phyloP scores from a whole-genome alignment of 2,329 filamentous ascomycete genomes.

The Stagonosporopsis vannaccii region DNA sequence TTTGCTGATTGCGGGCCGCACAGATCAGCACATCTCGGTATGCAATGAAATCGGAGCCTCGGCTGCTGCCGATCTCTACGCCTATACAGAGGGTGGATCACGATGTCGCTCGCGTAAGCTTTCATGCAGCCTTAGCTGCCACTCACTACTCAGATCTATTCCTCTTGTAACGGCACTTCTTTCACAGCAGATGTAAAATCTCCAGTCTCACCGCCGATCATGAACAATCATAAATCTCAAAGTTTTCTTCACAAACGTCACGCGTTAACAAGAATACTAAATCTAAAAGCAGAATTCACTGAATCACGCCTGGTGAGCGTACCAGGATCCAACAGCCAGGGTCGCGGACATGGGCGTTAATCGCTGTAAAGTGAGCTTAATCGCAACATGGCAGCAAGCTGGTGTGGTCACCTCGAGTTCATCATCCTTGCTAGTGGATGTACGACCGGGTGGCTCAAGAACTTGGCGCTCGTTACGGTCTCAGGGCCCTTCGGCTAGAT shows the following conservation, averaged over 20 bases:
- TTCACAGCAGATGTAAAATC: constrained; percentile 25
- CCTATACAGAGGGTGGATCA: constrained; percentile 30
- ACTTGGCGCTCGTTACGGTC: constrained; percentile 14
- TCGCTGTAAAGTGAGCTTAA: constrained; percentile 9
- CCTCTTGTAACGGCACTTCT: constrained; percentile 28
- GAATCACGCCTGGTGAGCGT: constrained; percentile 4
- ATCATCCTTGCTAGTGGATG: constrained; percentile 11
- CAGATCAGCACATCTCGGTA: constrained; percentile 22
- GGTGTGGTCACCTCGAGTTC: constrained; percentile 3
- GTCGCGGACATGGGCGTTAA: constrained; percentile 35
- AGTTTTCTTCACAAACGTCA: not conserved
- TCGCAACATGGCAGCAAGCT: constrained; percentile 9
- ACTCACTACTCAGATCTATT: constrained; percentile 27
- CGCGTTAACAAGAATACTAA: not conserved
- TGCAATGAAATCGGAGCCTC: constrained; percentile 17
- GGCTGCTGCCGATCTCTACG: constrained; percentile 34
- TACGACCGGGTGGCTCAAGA: constrained; percentile 10
- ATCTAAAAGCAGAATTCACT: constrained; percentile 20
- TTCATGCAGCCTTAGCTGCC: constrained; percentile 34
- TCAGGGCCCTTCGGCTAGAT: constrained; percentile 10
- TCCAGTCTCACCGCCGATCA: constrained; percentile 25
- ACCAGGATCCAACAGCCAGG: constrained; percentile 24
- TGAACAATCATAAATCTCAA: constrained; percentile 11
- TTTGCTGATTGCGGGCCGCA: constrained; percentile 27
- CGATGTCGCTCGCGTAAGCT: constrained; percentile 34